Percentiles rank a stretch among this genome's conserved stretches.
phyloP scores from a whole-genome alignment of 1,284 basidiomycete genomes.

The Leccinum cinnamomeum region DNA sequence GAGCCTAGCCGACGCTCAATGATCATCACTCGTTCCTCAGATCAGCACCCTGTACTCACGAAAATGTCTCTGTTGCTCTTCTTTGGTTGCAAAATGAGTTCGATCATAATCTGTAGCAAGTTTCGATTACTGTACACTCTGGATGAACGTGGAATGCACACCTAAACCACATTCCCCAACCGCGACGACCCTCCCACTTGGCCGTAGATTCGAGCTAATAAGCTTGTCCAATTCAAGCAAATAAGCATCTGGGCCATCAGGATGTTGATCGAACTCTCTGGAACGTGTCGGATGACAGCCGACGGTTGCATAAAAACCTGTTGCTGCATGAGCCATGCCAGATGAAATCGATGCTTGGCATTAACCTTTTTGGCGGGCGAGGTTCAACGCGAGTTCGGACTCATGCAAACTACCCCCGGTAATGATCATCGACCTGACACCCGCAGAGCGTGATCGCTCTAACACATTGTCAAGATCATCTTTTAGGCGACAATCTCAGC shows the following conservation, averaged over 20 bases:
- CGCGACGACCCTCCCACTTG: slow-evolving; percentile 65
- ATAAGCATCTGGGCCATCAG: slow-evolving; percentile 65
- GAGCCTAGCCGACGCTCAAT: slow-evolving; percentile 36
- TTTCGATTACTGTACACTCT: slow-evolving; percentile 1
- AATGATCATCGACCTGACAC: slow-evolving; percentile 77
- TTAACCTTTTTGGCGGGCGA: slow-evolving; percentile 63
- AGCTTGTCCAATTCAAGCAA: slow-evolving; percentile 59
- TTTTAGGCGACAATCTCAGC: slow-evolving; percentile 23
- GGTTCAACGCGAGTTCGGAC: slow-evolving; percentile 57
- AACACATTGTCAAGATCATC: slow-evolving; percentile 72
- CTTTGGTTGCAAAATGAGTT: slow-evolving; percentile 64
- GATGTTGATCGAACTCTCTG: slow-evolving; percentile 65
- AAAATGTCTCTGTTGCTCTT: slow-evolving; percentile 71
- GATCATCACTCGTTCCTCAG: not conserved
- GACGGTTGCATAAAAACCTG: slow-evolving; percentile 74
- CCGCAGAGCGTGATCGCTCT: slow-evolving; percentile 58
- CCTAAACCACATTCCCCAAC: slow-evolving; percentile 88
- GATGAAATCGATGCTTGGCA: not conserved
- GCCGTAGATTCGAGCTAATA: slow-evolving; percentile 54
- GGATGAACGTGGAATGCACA: slow-evolving; percentile 32
- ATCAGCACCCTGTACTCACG: slow-evolving; percentile 38
- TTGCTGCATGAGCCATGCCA: not conserved
- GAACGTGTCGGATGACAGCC: slow-evolving; percentile 91
- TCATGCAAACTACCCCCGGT: slow-evolving; percentile 79
- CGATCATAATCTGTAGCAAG: slow-evolving; percentile 75